Evolutionary conservation across 495 filamentous ascomycete genomes (phyloP), one percentile per base, ranked within the genome.

Genomic region (Apodospora peruviana): DNA sequence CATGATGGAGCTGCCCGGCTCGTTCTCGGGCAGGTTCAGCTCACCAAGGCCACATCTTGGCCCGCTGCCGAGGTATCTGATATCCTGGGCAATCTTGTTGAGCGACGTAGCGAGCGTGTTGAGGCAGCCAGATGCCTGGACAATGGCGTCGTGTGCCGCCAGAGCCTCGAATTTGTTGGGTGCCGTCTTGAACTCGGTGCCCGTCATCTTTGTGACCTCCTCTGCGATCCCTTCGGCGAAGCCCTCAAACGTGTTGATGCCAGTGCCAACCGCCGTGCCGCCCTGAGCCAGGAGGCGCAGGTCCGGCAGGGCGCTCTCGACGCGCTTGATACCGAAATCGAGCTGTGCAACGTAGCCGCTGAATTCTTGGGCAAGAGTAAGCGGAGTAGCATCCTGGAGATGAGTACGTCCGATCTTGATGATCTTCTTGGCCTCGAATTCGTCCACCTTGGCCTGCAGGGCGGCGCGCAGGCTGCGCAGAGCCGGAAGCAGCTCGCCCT

Each of bases 361-460:
- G 75, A 98, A 98, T 69, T 97, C 93, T 71, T 98, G 93, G 38
- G 90, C 94, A 16, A 98, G 81, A 11, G 94, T 98, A 37, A 98
- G 73, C 18, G 93, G 93, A 3, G 93, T 98, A 49, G 93, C 93
- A 65, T 98, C 93, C 74, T 98, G 93, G 53, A 98, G 77, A 74
- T 98, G 93, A 44, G 93, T 98, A 58, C 93, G 87, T 42, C 93
- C 93, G 63, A 98, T 98, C 82, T 98, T 98, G 79, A 98, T 97
- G 60, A 98, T 90, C 45, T 80, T 74, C 73, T 77, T 79, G 60
- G 75, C 76, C 48, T 93, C 79, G 64, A 95, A 98, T 17, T 86
- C 80, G 58, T 94, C 81, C n/a, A 90, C 84, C 78, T 97, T 97
- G 58, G 75, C 78, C 69, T 96, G 82, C 24, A 98, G 77, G 19